phyloP scores from a whole-genome alignment of 2,329 filamentous ascomycete species.

The Botrytis fragariae region DNA sequence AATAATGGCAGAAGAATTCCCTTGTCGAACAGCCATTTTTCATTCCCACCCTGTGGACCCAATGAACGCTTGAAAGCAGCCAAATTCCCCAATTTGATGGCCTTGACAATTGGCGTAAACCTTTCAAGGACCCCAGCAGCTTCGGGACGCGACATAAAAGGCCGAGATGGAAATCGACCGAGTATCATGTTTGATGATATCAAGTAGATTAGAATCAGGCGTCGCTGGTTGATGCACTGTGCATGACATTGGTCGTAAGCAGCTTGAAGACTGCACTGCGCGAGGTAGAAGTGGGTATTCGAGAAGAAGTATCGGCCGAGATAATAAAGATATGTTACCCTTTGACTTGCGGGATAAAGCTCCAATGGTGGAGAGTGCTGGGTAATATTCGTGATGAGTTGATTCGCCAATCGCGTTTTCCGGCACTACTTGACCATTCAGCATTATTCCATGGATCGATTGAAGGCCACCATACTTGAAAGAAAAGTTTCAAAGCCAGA shows the following conservation, averaged over 20 bases:
- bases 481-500: conserved; percentile 81
- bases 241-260: conserved; percentile 77
- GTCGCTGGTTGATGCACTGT: conserved; percentile 72
- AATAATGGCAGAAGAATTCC: conserved; percentile 73
- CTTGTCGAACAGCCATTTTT: conserved; percentile 72
- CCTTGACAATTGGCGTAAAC: conserved; percentile 70
- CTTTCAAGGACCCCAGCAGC: conserved; percentile 60
- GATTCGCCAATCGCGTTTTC: conserved; percentile 78
- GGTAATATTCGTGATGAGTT: conserved; percentile 85
- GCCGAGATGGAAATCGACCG: conserved; percentile 72
- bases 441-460: conserved; percentile 19
- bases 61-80: conserved; percentile 69
- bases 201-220: conserved; percentile 78
- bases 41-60: conserved; percentile 50
- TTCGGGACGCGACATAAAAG: conserved; percentile 68
- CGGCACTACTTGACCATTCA: conserved; percentile 54
- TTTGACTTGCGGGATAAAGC: conserved; percentile 79
- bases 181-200: conserved; percentile 80
- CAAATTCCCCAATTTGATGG: conserved; percentile 73
- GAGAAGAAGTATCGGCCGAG: conserved; percentile 87
- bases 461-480: conserved; percentile 56
- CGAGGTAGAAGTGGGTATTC: conserved; percentile 77
- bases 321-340: conserved; percentile 92
- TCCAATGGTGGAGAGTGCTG: conserved; percentile 77
- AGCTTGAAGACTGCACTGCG: conserved; percentile 70